Percentiles rank a stretch among this genome's conserved stretches.
Conservation (phyloP, 495 filamentous ascomycete genomes). For the Beverwykella pulmonaria region DNA sequence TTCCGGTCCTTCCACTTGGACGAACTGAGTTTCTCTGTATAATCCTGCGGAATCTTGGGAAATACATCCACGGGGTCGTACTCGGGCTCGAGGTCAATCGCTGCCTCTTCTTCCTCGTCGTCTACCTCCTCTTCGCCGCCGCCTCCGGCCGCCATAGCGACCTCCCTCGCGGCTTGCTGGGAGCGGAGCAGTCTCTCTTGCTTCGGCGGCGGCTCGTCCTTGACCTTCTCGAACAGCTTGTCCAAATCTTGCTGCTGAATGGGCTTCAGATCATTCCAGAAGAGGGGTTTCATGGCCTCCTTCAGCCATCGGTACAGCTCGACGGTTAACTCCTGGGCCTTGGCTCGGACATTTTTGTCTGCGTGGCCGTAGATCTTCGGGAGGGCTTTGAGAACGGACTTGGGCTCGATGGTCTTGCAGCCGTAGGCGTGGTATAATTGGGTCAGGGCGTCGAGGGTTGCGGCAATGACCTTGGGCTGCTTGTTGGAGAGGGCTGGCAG, state of each 20-base stretch:
- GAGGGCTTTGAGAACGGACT: slow-evolving; percentile 85
- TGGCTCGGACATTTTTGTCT: slow-evolving; percentile 97
- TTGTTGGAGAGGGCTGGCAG: slow-evolving; percentile 86
- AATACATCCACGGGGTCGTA: slow-evolving; percentile 84
- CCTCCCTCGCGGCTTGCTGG: slow-evolving; percentile 80
- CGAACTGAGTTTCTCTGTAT: slow-evolving; percentile 78
- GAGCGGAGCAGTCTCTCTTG: slow-evolving; percentile 87
- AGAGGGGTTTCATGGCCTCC: slow-evolving; percentile 97
- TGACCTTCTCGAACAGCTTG: slow-evolving; percentile 88
- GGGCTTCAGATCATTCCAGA: slow-evolving; percentile 94
- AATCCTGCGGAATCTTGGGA: slow-evolving; percentile 78
- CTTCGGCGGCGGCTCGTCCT: slow-evolving; percentile 83
- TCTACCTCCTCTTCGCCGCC: slow-evolving; percentile 58
- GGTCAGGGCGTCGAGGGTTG: slow-evolving; percentile 75
- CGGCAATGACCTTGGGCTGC: slow-evolving; percentile 90
- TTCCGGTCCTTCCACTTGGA: slow-evolving; percentile 99
- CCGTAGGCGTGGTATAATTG: slow-evolving; percentile 89
- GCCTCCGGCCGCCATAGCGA: slow-evolving; percentile 61
- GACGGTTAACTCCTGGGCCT: slow-evolving; percentile 87
- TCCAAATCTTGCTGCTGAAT: slow-evolving; percentile 95
- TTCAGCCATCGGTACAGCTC: slow-evolving; percentile 97
- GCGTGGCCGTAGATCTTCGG: slow-evolving; percentile 94
- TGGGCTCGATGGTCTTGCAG: slow-evolving; percentile 94
- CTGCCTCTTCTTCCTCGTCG: slow-evolving; percentile 67
- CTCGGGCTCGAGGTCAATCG: slow-evolving; percentile 72